These are phyloP conservation scores for Leccinum fibrillosum DNA, from an alignment of 768 basidiomycete genomes.

Conservation along the genomic window DNA sequence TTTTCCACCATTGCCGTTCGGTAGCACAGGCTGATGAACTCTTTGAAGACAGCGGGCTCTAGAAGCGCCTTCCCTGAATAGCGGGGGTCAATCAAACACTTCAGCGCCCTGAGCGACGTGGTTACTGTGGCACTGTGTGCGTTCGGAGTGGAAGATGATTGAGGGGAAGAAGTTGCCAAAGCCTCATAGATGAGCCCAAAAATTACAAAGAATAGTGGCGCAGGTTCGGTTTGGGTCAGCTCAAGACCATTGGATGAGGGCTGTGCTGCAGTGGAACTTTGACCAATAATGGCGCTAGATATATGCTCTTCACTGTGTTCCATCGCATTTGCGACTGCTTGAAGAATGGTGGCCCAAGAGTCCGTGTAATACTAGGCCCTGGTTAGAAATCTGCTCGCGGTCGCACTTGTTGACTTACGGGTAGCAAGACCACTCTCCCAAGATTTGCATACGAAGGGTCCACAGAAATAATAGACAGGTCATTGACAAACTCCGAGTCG, in stretches of 20 bases:
- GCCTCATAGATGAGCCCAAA: constrained; percentile 96
- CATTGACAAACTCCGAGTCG: constrained; percentile 83
- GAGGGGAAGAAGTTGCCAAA: constrained; percentile 61
- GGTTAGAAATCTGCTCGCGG: not conserved
- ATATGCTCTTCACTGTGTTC: constrained; percentile 63
- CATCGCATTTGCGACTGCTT: constrained; percentile 83
- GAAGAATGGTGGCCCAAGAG: constrained; percentile 79
- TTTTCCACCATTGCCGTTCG: constrained; percentile 87
- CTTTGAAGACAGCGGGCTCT: constrained; percentile 83
- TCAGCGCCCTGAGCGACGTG: constrained; percentile 72
- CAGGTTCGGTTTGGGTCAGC: constrained; percentile 52
- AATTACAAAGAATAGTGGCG: constrained; percentile 80
- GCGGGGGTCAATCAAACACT: constrained; percentile 73
- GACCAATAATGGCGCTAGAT: constrained; percentile 79
- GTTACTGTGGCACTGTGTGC: constrained; percentile 47
- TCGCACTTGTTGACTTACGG: constrained; percentile 50
- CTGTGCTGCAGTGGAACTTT: constrained; percentile 21
- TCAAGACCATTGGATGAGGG: constrained; percentile 20
- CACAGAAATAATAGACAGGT: constrained; percentile 67
- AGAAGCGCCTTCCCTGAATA: constrained; percentile 80
- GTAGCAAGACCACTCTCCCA: constrained; percentile 86
- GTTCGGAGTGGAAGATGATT: constrained; percentile 44
- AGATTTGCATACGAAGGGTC: constrained; percentile 85
- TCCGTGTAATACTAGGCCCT: constrained; percentile 74
- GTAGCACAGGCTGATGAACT: constrained; percentile 84